A percentile compares a stretch with the other conserved stretches of the same genome.
Conservation (phyloP, 2,329 filamentous ascomycete genomes). For the Phoma herbarum region DNA sequence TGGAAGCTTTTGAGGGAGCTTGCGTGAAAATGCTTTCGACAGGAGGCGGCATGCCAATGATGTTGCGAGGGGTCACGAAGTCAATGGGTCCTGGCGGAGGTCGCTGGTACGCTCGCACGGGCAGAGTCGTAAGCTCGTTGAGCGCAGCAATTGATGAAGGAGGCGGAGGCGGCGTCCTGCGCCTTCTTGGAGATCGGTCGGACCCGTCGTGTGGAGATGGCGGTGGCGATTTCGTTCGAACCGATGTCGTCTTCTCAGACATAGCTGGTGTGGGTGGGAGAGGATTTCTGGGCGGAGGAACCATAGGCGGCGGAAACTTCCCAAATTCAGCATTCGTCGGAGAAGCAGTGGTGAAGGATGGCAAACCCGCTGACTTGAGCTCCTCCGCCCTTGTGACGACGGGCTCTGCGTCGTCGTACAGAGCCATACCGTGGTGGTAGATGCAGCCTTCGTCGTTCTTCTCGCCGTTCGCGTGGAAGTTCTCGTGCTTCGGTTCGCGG, state of each 20-base stretch:
- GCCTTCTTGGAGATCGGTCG: conserved; percentile 23
- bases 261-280: conserved; percentile 36
- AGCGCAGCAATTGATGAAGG: conserved; percentile 33
- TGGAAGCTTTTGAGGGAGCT: conserved; percentile 27
- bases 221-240: conserved; percentile 27
- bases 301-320: conserved; percentile 50
- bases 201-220: conserved; percentile 29
- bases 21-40: conserved; percentile 32
- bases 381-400: conserved; percentile 47
- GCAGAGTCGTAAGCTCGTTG: conserved; percentile 20
- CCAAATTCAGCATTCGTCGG: conserved; percentile 50
- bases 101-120: conserved; percentile 36
- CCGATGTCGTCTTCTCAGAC: conserved; percentile 23
- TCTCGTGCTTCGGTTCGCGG: conserved; percentile 60
- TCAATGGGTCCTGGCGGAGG: conserved; percentile 42
- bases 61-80: conserved; percentile 37
- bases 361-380: conserved; percentile 51
- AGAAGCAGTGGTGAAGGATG: conserved; percentile 47
- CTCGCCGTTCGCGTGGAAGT: conserved; percentile 54
- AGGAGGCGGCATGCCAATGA: conserved; percentile 34
- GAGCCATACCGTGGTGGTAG: conserved; percentile 60
- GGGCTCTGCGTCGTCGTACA: conserved; percentile 58
- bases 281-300: conserved; percentile 44
- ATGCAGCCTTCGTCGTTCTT: conserved; percentile 57
- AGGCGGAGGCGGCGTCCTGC: conserved; percentile 30